Percentiles rank a stretch among this genome's conserved stretches.
These are phyloP conservation scores for Xerocomus amazonicus DNA, from an alignment of 1,284 basidiomycete species.

Conservation along the genomic window DNA sequence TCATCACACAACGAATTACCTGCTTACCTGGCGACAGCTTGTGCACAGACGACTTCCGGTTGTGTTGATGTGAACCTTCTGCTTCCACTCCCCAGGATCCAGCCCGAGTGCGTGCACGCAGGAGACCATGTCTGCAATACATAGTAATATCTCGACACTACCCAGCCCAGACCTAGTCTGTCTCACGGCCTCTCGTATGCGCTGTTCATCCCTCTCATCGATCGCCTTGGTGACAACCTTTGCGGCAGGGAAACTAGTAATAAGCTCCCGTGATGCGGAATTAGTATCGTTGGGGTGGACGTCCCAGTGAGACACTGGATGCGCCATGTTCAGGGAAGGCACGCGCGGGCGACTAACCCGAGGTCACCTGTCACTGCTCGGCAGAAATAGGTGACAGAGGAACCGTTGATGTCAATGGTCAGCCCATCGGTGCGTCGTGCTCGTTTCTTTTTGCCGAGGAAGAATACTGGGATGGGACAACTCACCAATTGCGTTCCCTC, in stretches of 20 bases:
- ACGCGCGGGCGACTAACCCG: conserved; percentile 33
- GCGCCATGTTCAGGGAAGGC: conserved; percentile 43
- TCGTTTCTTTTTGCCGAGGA: not conserved
- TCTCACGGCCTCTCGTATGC: conserved; percentile 29
- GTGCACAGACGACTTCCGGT: conserved; percentile 44
- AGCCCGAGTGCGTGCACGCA: conserved; percentile 33
- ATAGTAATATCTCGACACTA: conserved; percentile 37
- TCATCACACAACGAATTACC: not conserved
- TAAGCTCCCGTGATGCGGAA: conserved; percentile 25
- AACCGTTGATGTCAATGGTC: not conserved
- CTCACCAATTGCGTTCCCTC: conserved; percentile 40
- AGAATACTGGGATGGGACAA: not conserved
- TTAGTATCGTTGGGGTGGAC: conserved; percentile 22
- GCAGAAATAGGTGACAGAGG: too few species aligned
- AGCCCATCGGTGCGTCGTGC: not conserved
- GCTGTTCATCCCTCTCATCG: conserved; percentile 36
- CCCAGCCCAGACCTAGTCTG: conserved; percentile 31
- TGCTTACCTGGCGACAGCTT: conserved; percentile 38
- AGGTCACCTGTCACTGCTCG: conserved; percentile 42
- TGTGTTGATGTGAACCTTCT: conserved; percentile 39
- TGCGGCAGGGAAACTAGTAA: conserved; percentile 34
- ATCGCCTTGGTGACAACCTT: conserved; percentile 35
- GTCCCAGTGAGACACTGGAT: conserved; percentile 39
- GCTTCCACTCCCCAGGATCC: conserved; percentile 33
- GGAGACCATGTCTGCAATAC: conserved; percentile 41